Base-by-base conservation (phyloP, 352 stramenopile genomes). In the Ophiocytium majus region DNA sequence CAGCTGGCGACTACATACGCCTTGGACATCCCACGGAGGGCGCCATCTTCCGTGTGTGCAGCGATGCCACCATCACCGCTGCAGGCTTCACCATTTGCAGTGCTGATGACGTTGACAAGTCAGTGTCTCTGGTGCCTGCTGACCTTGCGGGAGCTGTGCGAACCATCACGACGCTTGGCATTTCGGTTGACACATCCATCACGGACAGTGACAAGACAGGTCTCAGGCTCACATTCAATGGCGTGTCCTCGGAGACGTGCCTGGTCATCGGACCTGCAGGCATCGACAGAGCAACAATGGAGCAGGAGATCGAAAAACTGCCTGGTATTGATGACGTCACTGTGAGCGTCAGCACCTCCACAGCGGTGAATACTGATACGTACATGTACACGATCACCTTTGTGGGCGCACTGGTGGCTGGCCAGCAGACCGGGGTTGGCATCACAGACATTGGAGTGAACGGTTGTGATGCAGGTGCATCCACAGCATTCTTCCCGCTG, bases 321-420 rank as follows among this genome's bases (percentile, higher is more conserved):
- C 50, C 63, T 23, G 86, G 43, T 34, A 91, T 95, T 66, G 92
- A 94, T 76, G 79, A 91, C 28, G 92, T 95, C 23, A 36, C 89
- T 35, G 92, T 94, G 0, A 93, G 95, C 19, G 34, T 19, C 34
- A 35, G 49, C 19, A 81, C 79, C 49, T 33, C 19, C 14, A 80
- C 82, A 9, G 31, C 50, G 0, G 32, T 5, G 5, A 17, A 14
- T 14, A 43, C 35, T 82, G 32, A 84, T 28, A 36, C 80, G 0
- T 92, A 98, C 23, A 92, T 92, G 43, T 98, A 98, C 90, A 93
- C 88, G 19, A 90, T 98, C 64, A 97, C 96, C 71, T 98, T 98
- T 84, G 91, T 94, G 9, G 96, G 95, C 19, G 85, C 91, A 0
- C 88, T 92, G n/a, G 95, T 98, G 57, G 91, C 95, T 14, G 96